Evolutionary conservation across 23 red algal species (phyloP).

Genomic region (Agarophyton chilense): DNA sequence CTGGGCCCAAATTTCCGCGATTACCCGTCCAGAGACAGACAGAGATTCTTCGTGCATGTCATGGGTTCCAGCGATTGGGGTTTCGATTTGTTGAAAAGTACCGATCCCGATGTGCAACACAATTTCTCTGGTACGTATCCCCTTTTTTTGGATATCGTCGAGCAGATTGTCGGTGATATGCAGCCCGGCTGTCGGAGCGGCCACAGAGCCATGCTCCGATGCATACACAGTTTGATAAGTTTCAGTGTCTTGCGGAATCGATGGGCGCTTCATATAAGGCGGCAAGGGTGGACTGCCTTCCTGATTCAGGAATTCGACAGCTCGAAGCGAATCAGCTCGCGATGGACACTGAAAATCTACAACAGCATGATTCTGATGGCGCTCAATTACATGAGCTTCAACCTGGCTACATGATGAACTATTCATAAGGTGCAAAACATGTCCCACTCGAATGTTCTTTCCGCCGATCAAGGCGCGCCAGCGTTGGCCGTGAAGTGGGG

Average conservation of each 20-base stretch:
- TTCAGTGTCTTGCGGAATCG: conserved; percentile 36
- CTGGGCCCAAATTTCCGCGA: conserved; percentile 40
- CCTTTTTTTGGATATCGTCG: conserved; percentile 23
- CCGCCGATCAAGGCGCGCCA: conserved; percentile 63
- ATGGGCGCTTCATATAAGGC: conserved; percentile 79
- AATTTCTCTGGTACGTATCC: conserved; percentile 48
- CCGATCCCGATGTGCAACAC: conserved; percentile 94
- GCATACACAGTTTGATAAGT: conserved; percentile 97
- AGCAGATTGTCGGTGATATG: conserved; percentile 84
- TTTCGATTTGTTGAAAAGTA: conserved; percentile 84
- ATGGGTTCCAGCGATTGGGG: conserved; percentile 63
- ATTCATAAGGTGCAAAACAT: conserved; percentile 2
- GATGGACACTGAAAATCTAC: conserved; percentile 17
- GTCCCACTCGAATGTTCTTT: conserved; percentile 42
- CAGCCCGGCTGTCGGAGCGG: conserved; percentile 96
- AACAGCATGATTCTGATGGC: conserved; percentile 29
- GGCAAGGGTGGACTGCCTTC: conserved; percentile 84
- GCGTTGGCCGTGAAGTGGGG: conserved; percentile 11
- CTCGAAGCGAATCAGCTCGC: background rate
- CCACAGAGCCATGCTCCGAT: conserved; percentile 73
- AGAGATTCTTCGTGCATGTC: conserved; percentile 93
- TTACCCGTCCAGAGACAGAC: conserved; percentile 26
- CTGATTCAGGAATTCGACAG: conserved; percentile 62
- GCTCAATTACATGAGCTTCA: conserved; percentile 25
- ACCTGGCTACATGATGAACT: conserved; percentile 4